Percentiles rank a stretch among this genome's conserved stretches.
phyloP scores from a whole-genome alignment of 495 filamentous ascomycete species.

The Daldinia loculata region DNA sequence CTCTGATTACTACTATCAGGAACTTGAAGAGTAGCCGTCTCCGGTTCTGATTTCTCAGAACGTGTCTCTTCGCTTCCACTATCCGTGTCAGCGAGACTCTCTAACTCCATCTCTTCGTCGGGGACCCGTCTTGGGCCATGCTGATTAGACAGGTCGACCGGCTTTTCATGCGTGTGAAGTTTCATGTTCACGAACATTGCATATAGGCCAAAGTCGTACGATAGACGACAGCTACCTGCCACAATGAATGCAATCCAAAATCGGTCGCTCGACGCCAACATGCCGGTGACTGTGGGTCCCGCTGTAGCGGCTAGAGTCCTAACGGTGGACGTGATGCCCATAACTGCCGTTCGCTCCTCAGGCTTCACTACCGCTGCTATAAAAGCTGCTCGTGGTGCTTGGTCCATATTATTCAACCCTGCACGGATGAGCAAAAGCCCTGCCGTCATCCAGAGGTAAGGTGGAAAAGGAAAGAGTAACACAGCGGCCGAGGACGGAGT shows the following conservation, averaged over 20 bases:
- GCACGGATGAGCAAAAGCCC: conserved; percentile 75
- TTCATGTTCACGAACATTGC: conserved; percentile 68
- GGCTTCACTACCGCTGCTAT: conserved; percentile 74
- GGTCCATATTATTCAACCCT: conserved; percentile 79
- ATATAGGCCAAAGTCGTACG: conserved; percentile 79
- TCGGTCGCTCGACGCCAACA: conserved; percentile 66
- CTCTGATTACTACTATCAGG: conserved; percentile 21
- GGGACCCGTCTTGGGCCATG: conserved; percentile 20
- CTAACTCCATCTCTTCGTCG: conserved; percentile 40
- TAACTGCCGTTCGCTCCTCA: conserved; percentile 79
- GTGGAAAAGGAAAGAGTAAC: conserved; percentile 71
- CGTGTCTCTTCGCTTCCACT: conserved; percentile 31
- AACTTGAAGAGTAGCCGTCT: conserved; percentile 14
- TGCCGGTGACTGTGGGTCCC: conserved; percentile 74
- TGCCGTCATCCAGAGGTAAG: conserved; percentile 62
- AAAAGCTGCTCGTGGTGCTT: conserved; percentile 82
- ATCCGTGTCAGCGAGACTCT: conserved; percentile 33
- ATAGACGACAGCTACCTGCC: conserved; percentile 73
- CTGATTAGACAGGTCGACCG: conserved; percentile 17
- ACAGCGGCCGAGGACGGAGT: conserved; percentile 79
- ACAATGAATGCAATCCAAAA: conserved; percentile 79
- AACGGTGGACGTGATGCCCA: conserved; percentile 75
- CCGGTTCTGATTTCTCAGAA: conserved; percentile 7
- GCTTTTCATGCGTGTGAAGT: conserved; percentile 51
- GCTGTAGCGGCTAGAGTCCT: conserved; percentile 69